Evolutionary conservation across 257 asterid genomes (phyloP), one percentile per base, ranked within the genome.

Genomic region (Rehmannia glutinosa): DNA sequence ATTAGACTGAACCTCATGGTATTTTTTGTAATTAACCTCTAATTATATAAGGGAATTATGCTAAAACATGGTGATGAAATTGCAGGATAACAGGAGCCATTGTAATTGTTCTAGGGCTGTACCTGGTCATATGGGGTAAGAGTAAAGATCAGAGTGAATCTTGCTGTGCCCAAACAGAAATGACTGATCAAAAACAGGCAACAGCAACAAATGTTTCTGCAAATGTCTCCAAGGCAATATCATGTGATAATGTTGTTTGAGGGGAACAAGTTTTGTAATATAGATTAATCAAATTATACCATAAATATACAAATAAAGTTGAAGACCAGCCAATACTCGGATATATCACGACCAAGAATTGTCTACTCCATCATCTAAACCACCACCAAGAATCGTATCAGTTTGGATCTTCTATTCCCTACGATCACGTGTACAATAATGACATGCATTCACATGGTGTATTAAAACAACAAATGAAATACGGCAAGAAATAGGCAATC

Each of bases 101-200:
- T 8, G 74, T 82, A 41, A 85, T 82, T 13, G 79, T 82, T 2
- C n/a, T n/a, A n/a, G n/a, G 92, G 25, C 42, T 83, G 70, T 82
- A 85, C 53, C 62, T 85, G 1, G 82, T 75, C 5, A 76, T 84
- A 70, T 82, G 87, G 90, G 87, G 86, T 1, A 82, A 73, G 77
- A 76, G 68, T 30, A 77, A 69, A 28, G 91, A 82, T 53, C 66
- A 71, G 74, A 53, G 20, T 1, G 25, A 49, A 39, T 6, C 66
- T 15, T 8, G 25, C 3, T 20, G 57, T 36, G 49, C 63, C 8
- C 33, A 65, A 11, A 27, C 69, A 32, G 71, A 68, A 25, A 27
- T 33, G 52, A 21, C 17, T 3, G 43, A 28, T 50, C 66, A 60
- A 28, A 20, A 60, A 11, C 15, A 54, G 20, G 33, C 30, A 30